Evolutionary conservation across 257 asterid genomes (phyloP), one percentile per base, ranked within the genome.

Genomic region (Capsicum baccatum): DNA sequence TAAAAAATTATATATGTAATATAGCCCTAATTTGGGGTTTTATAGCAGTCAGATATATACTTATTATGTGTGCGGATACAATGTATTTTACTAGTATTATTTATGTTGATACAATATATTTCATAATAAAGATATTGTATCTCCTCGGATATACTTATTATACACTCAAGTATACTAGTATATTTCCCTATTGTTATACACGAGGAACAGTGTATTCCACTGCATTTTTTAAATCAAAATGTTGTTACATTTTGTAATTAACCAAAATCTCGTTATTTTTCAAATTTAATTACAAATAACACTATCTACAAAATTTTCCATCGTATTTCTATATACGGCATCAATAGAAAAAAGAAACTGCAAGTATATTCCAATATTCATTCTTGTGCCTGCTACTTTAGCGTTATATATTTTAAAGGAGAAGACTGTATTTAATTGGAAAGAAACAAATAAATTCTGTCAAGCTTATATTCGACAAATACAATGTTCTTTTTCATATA

Each of bases 391-490:
- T 48, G 19, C 60, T 6, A n/a, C n/a, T 74, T 74, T 74, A 15
- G 42, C 19, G 1, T 73, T 73, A 26, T 26, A 26, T 26, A 74
- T 48, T 71, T 47, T 74, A 74, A 6, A 6, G 60, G 59, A 48
- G 60, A 48, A 48, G n/a, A 9, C 6, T 15, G 4, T 0, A 9
- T 68, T 68, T 63, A 63, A 63, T 63, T 39, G 8, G 26, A 39
- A 39, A 39, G 12, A 69, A 35, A 68, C 6, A 15, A 69, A 39
- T 16, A 15, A 68, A 16, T 68, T 15, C 15, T 68, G 26, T 15
- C 54, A 68, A 68, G 8, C 78, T 68, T 68, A 68, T 15, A 68
- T 39, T 68, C 54, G 8, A 39, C 78, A 69, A 69, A 60, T n/a
- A 39, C 33, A 39, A 16, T 42, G 78, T 8, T 3, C 7, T 17